phyloP scores from a whole-genome alignment of 1,284 basidiomycete genomes.

The Malassezia vespertilionis region DNA sequence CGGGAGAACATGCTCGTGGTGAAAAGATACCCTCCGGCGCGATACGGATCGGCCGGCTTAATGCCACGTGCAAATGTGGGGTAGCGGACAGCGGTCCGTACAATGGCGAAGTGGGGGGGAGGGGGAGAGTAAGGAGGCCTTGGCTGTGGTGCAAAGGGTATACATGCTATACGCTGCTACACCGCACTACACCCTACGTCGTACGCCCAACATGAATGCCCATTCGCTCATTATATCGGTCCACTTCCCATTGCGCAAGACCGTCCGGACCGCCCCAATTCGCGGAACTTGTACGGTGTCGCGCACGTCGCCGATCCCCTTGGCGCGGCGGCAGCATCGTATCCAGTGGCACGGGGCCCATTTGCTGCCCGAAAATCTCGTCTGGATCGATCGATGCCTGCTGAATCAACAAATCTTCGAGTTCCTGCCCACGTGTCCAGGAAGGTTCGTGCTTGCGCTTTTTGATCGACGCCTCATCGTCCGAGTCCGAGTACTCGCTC shows the following conservation, averaged over 20 bases:
- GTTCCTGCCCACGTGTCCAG: conserved; percentile 37
- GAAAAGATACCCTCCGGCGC: too few relatives aligned
- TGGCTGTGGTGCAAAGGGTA: too few relatives aligned
- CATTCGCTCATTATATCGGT: conserved; percentile 42
- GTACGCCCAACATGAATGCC: conserved; percentile 27
- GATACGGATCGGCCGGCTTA: too few relatives aligned
- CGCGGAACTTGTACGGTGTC: conserved; percentile 31
- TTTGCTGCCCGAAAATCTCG: conserved; percentile 41
- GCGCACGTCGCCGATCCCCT: conserved; percentile 18
- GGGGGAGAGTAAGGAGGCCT: too few relatives aligned
- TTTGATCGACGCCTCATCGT: conserved; percentile 37
- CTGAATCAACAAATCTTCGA: conserved; percentile 30
- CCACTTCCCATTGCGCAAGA: conserved; percentile 42
- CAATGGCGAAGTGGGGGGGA: too few relatives aligned
- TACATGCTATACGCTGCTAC: too few relatives aligned
- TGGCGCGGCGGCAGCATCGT: conserved; percentile 29
- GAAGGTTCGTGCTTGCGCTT: conserved; percentile 33
- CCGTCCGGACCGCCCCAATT: conserved; percentile 40
- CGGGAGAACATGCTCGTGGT: too few relatives aligned
- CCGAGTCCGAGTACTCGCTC: conserved; percentile 42
- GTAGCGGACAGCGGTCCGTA: too few relatives aligned
- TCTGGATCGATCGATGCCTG: conserved; percentile 38
- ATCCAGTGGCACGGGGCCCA: conserved; percentile 35
- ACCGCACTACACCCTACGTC: too few relatives aligned
- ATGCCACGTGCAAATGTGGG: too few relatives aligned